Evolutionary conservation across 2,329 filamentous ascomycete species (phyloP), one percentile per base, ranked within the genome.

Genomic region (Cercospora nicotianae): DNA sequence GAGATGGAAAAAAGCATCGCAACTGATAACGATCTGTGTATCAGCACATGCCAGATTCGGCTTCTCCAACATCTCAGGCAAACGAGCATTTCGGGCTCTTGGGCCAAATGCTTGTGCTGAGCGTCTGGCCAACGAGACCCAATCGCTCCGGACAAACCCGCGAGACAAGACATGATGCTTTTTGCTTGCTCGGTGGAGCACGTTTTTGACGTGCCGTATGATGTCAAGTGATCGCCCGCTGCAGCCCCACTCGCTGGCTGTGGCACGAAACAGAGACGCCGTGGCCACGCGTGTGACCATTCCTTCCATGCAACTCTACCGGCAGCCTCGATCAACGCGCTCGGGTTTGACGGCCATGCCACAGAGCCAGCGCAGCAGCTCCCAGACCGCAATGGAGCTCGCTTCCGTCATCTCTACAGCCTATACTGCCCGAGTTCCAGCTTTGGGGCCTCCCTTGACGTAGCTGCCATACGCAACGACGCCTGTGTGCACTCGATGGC

Each of bases 161-260:
- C 20, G 23, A 31, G 31, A 64, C 62, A 59, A 64, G 51, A 64
- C 20, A 45, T 48, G 51, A 59, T 59, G 62, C 48, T 64, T 64
- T 64, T 59, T 64, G 62, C 51, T 58, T 64, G 51, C 51, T 36
- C 31, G 51, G 62, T 64, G 62, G 62, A 64, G 48, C 61, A 57
- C 61, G 23, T 39, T 26, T 39, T 51, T 30, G 62, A 42, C 20
- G 51, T 57, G 62, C 62, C 13, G 51, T 23, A 64, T 64, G 62
- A 64, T 55, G 62, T 57, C 31, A 64, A 58, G 10, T 12, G 62
- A 64, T 57, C 62, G 30, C 28, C 48, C n/a, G 8, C 12, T 23
- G 30, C 18, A 6, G 30, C 61, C 45, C 45, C 61, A 63, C 55
- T 36, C 55, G 16, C 31, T 12, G 28, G 53, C 5, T 8, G 36